A percentile compares a stretch with the other conserved stretches of the same genome.
These are phyloP conservation scores for Bathelium albidoporum DNA, from an alignment of 495 filamentous ascomycete species.

Conservation along the genomic window DNA sequence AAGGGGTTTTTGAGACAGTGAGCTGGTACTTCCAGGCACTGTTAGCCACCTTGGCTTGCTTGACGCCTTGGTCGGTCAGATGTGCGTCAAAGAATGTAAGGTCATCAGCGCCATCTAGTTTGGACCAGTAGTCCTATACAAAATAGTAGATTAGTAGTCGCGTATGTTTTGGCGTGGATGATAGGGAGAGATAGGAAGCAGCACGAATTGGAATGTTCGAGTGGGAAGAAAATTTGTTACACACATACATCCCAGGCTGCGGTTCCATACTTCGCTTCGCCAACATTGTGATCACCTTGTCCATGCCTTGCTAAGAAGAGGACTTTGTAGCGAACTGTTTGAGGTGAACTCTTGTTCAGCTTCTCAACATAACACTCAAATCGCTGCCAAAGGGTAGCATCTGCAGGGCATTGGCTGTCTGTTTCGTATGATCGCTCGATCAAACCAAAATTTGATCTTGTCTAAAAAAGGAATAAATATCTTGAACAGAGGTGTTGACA, in stretches of 20 bases:
- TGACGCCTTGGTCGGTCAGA: slow-evolving; percentile 21
- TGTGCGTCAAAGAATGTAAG: slow-evolving; percentile 25
- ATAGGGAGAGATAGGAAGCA: too few species aligned
- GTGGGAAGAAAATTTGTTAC: not conserved
- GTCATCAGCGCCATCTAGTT: slow-evolving; percentile 27
- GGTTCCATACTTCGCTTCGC: slow-evolving; percentile 29
- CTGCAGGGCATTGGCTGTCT: slow-evolving; percentile 8
- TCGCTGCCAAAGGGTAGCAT: slow-evolving; percentile 19
- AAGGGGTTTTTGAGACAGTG: slow-evolving; percentile 17
- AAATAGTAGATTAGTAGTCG: slow-evolving; percentile 7
- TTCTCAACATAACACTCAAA: slow-evolving; percentile 19
- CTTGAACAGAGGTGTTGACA: not conserved
- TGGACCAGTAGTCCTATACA: slow-evolving; percentile 21
- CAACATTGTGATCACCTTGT: slow-evolving; percentile 32
- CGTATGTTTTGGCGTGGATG: not conserved
- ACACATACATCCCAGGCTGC: slow-evolving; percentile 28
- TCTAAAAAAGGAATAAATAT: slow-evolving; percentile 10
- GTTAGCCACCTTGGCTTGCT: slow-evolving; percentile 23
- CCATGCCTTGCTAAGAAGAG: slow-evolving; percentile 31
- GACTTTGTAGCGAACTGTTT: slow-evolving; percentile 22
- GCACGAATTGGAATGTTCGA: not conserved
- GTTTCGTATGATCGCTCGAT: slow-evolving; percentile 22
- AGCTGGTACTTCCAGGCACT: slow-evolving; percentile 18
- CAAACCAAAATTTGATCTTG: slow-evolving; percentile 23
- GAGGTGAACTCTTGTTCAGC: slow-evolving; percentile 14